phyloP scores from a whole-genome alignment of 2,329 filamentous ascomycete species.

The Penicillium sp. region DNA sequence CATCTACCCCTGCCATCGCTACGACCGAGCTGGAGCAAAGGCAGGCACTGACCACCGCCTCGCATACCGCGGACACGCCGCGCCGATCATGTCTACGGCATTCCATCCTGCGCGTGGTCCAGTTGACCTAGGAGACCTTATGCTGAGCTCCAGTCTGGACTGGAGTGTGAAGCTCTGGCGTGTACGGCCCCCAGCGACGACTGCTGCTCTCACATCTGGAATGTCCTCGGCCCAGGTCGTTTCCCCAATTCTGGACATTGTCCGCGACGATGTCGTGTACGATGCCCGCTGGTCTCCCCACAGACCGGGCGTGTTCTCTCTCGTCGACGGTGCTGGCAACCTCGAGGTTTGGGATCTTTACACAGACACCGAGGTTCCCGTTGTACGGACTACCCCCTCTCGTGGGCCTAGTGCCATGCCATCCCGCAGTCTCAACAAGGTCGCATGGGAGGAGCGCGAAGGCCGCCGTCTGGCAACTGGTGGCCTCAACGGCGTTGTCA shows the following conservation, averaged over 20 bases:
- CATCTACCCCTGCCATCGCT: conserved; percentile 95
- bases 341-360: conserved; percentile 96
- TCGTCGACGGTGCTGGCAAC: conserved; percentile 90
- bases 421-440: conserved; percentile 87
- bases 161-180: conserved; percentile 99
- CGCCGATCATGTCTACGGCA: conserved; percentile 92
- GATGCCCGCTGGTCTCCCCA: conserved; percentile 94
- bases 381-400: conserved; percentile 78
- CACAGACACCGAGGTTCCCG: conserved; percentile 88
- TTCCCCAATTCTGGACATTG: conserved; percentile 82
- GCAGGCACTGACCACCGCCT: conserved; percentile 90
- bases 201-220: conserved; percentile 46
- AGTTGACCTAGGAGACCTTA: conserved; percentile 90
- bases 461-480: conserved; percentile 87
- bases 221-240: conserved; percentile 59
- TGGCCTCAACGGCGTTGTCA: conserved; percentile 87
- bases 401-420: conserved; percentile 67
- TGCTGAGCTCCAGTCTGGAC: conserved; percentile 89
- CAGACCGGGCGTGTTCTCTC: conserved; percentile 90
- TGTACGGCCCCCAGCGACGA: conserved; percentile 64
- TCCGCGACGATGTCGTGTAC: conserved; percentile 95
- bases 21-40: conserved; percentile 96
- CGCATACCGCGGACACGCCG: conserved; percentile 86
- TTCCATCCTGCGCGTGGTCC: conserved; percentile 94
- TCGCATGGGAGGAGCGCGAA: conserved; percentile 91